phyloP scores from a whole-genome alignment of 345 rosid genomes.

The Salix koriyanagi region DNA sequence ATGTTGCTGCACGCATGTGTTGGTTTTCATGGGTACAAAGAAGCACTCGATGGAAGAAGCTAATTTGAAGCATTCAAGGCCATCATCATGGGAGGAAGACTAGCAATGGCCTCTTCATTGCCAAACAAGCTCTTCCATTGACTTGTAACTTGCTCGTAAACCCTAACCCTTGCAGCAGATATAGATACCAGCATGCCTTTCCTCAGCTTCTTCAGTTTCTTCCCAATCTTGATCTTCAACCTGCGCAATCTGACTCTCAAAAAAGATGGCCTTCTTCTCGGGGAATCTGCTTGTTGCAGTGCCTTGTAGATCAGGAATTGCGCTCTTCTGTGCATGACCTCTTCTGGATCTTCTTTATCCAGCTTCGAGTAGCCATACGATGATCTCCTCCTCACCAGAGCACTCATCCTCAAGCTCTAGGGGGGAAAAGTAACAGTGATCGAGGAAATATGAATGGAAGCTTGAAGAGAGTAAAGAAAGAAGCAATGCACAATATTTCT shows the following conservation, averaged over 20 bases:
- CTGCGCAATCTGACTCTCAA: constrained; percentile 44
- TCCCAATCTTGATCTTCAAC: constrained; percentile 61
- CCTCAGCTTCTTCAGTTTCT: constrained; percentile 53
- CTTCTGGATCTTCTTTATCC: constrained; percentile 70
- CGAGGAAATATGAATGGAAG: background rate
- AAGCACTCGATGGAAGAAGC: background rate
- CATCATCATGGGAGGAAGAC: constrained; percentile 19
- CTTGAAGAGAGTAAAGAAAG: background rate
- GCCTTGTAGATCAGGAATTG: constrained; percentile 82
- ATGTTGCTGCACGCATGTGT: background rate
- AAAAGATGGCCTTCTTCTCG: constrained; percentile 38
- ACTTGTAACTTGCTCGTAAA: constrained; percentile 22
- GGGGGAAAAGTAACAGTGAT: background rate
- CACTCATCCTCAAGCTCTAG: constrained; percentile 26
- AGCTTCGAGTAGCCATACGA: constrained; percentile 48
- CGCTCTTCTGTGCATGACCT: constrained; percentile 49
- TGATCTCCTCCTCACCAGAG: constrained; percentile 31
- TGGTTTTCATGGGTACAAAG: background rate
- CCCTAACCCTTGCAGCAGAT: constrained; percentile 24
- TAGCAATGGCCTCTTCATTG: constrained; percentile 26
- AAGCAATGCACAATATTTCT: background rate
- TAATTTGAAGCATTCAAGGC: background rate
- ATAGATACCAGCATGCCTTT: constrained; percentile 33
- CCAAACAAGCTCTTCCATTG: constrained; percentile 41
- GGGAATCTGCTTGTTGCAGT: constrained; percentile 45